A percentile compares a stretch with the other conserved stretches of the same genome.
phyloP scores from a whole-genome alignment of 345 rosid species.

The Linum trigynum region DNA sequence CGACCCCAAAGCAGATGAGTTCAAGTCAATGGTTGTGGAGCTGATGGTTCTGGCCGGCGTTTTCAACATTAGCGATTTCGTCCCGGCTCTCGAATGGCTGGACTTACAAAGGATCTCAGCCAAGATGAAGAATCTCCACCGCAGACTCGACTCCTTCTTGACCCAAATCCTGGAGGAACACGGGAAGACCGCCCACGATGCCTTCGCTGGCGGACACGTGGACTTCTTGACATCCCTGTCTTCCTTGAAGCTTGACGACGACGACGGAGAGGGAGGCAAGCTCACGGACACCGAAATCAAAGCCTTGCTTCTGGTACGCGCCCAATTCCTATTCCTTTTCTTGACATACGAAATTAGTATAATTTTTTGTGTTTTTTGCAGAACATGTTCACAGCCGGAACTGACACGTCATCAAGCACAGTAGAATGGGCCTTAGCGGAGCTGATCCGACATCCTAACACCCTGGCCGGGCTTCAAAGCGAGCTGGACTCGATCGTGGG shows the following conservation, averaged over 20 bases:
- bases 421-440: conserved; percentile 55
- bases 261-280: conserved; percentile 26
- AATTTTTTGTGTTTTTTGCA: neutral
- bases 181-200: conserved; percentile 15
- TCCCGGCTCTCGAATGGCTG: conserved; percentile 53
- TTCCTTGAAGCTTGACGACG: conserved; percentile 18
- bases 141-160: conserved; percentile 34
- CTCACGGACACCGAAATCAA: conserved; percentile 38
- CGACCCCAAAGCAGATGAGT: conserved; percentile 29
- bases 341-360: neutral
- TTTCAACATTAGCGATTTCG: conserved; percentile 50
- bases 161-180: conserved; percentile 45
- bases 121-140: conserved; percentile 46
- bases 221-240: conserved; percentile 38
- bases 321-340: no score
- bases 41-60: conserved; percentile 41
- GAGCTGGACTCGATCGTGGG: conserved; percentile 65
- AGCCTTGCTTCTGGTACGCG: conserved; percentile 44
- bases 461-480: conserved; percentile 35
- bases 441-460: conserved; percentile 32
- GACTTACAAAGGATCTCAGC: conserved; percentile 52
- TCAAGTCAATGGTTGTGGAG: conserved; percentile 59
- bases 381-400: conserved; percentile 57
- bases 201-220: conserved; percentile 31
- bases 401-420: conserved; percentile 52